Conservation (phyloP, 2,329 filamentous ascomycete species). For the Fonsecaea pugnacius region DNA sequence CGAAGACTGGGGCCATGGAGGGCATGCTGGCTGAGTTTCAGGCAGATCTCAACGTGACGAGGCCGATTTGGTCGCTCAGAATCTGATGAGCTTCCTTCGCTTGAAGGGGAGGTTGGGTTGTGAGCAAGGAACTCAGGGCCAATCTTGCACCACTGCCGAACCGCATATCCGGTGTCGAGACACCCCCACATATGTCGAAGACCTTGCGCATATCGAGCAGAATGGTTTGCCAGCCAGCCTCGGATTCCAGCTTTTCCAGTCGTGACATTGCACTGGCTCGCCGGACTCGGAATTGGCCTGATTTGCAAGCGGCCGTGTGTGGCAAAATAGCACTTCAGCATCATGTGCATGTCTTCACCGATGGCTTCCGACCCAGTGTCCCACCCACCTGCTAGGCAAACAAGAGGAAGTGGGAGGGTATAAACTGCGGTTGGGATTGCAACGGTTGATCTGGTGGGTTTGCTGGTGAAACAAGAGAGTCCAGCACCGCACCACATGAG, state of each 20-base stretch:
- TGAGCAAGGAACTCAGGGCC: background rate
- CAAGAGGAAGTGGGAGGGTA: constrained; percentile 68
- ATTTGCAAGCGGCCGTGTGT: constrained; percentile 70
- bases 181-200: constrained; percentile 77
- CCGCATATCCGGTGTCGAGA: constrained; percentile 69
- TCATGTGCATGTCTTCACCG: constrained; percentile 78
- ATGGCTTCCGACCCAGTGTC: constrained; percentile 72
- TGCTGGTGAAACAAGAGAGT: constrained; percentile 60
- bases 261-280: constrained; percentile 74
- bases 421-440: constrained; percentile 76
- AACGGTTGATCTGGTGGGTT: constrained; percentile 66
- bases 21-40: constrained; percentile 62
- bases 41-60: constrained; percentile 23
- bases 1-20: constrained; percentile 56
- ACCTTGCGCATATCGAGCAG: constrained; percentile 72
- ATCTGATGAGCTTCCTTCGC: background rate
- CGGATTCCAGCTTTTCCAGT: constrained; percentile 60
- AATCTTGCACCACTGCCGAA: constrained; percentile 50
- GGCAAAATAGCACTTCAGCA: constrained; percentile 76
- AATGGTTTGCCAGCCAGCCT: constrained; percentile 62
- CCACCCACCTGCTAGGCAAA: constrained; percentile 73
- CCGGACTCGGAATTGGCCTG: constrained; percentile 67
- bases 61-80: constrained; percentile 4
- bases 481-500: constrained; percentile 73
- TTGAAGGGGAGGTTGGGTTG: constrained; percentile 2